Conservation (phyloP, 2,329 filamentous ascomycete species). For the Camillea tinctor region DNA sequence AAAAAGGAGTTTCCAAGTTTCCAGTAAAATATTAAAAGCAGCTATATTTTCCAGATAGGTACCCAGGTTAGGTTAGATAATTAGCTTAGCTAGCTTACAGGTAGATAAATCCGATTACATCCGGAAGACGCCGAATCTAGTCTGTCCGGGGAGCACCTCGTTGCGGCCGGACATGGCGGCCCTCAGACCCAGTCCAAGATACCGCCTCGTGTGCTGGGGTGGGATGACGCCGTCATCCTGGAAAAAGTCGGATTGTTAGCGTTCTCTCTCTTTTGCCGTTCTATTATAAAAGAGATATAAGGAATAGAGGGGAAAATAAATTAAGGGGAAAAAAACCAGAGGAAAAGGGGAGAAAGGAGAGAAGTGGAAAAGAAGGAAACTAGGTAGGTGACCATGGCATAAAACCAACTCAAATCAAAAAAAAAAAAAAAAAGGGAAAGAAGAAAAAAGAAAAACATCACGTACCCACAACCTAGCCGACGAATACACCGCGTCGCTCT, state of each 20-base stretch:
- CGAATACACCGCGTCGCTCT: constrained; percentile 87
- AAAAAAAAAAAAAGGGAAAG: constrained; percentile 6
- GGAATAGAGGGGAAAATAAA: too few relatives aligned
- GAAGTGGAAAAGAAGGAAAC: neutral
- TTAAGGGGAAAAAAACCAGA: too few relatives aligned
- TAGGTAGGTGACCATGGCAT: constrained; percentile 5
- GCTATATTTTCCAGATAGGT: too few relatives aligned
- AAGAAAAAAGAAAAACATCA: constrained; percentile 16
- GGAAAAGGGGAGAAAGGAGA: constrained; percentile 8
- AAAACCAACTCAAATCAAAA: constrained; percentile 1
- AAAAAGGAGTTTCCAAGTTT: too few relatives aligned
- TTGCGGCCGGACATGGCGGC: constrained; percentile 69
- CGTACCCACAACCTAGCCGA: constrained; percentile 83
- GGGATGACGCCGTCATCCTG: constrained; percentile 78
- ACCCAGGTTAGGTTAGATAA: too few relatives aligned
- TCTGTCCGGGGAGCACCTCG: constrained; percentile 58
- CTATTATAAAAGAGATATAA: too few relatives aligned
- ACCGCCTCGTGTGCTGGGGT: constrained; percentile 70
- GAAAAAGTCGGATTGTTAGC: neutral
- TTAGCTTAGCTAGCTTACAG: too few relatives aligned
- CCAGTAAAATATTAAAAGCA: too few relatives aligned
- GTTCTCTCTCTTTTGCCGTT: too few relatives aligned
- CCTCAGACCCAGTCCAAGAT: constrained; percentile 70
- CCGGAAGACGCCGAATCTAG: constrained; percentile 77
- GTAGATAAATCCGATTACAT: constrained; percentile 54